Conservation (phyloP, 768 basidiomycete species). For the Mycena latifolia region DNA sequence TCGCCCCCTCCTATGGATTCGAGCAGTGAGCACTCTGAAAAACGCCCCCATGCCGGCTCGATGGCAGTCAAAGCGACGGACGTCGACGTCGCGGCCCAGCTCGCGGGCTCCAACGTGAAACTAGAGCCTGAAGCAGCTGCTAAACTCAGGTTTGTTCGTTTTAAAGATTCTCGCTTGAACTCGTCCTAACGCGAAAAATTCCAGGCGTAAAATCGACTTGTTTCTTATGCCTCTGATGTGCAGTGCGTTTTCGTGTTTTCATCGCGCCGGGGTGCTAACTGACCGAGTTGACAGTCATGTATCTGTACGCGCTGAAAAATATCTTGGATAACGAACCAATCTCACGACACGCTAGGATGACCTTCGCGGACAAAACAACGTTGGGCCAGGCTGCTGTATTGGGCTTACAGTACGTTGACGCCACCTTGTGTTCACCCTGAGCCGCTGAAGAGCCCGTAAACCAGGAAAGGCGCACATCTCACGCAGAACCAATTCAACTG, state of each 20-base stretch:
- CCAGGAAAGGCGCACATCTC: slow-evolving; percentile 67
- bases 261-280: slow-evolving; percentile 10
- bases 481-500: slow-evolving; percentile 79
- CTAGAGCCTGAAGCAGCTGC: slow-evolving; percentile 63
- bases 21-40: slow-evolving; percentile 53
- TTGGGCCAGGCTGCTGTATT: slow-evolving; percentile 80
- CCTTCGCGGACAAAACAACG: slow-evolving; percentile 83
- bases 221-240: slow-evolving; percentile 88
- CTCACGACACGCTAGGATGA: slow-evolving; percentile 62
- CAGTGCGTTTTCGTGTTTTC: slow-evolving; percentile 58
- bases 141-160: slow-evolving; percentile 62
- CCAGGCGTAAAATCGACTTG: slow-evolving; percentile 79
- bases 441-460: neutral
- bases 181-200: too few relatives aligned
- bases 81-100: slow-evolving; percentile 71
- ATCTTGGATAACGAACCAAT: neutral
- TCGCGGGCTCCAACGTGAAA: slow-evolving; percentile 57
- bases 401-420: slow-evolving; percentile 68
- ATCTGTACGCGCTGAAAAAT: slow-evolving; percentile 63
- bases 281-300: slow-evolving; percentile 64
- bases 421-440: neutral
- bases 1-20: slow-evolving; percentile 47
- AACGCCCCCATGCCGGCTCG: slow-evolving; percentile 42
- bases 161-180: neutral
- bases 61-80: slow-evolving; percentile 50